Evolutionary conservation across 371 early-diverging fungal species (phyloP).

Genomic region (Mortierella sp.): DNA sequence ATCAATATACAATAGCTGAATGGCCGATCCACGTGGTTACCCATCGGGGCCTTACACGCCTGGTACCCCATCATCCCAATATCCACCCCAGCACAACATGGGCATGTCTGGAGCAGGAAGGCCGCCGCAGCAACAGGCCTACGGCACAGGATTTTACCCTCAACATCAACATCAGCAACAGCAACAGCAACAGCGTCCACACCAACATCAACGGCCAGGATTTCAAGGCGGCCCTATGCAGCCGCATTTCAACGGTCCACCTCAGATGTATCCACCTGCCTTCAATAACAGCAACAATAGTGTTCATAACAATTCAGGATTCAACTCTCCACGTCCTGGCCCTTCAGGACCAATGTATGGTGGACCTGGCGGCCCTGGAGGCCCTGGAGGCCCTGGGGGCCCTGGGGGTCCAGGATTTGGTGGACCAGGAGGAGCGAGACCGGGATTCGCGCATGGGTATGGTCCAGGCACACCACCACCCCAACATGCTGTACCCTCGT

Average conservation of each 20-base stretch:
- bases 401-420: neutral
- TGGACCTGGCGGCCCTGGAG: neutral
- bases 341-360: slow-evolving; percentile 14
- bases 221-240: slow-evolving; percentile 23
- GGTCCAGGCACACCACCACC: slow-evolving; percentile 25
- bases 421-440: slow-evolving; percentile 12
- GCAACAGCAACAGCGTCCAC: neutral
- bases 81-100: slow-evolving; percentile 27
- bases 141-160: slow-evolving; percentile 10
- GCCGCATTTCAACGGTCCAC: slow-evolving; percentile 14
- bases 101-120: slow-evolving; percentile 22
- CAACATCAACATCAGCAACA: slow-evolving; percentile 10
- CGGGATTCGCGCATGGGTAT: slow-evolving; percentile 20
- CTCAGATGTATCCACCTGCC: slow-evolving; percentile 14
- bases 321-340: slow-evolving; percentile 15
- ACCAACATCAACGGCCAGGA: slow-evolving; percentile 21
- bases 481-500: slow-evolving; percentile 14
- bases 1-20: slow-evolving; percentile 1
- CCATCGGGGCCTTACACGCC: slow-evolving; percentile 20
- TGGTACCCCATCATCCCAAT: slow-evolving; percentile 12
- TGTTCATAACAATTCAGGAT: slow-evolving; percentile 9
- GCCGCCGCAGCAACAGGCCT: slow-evolving; percentile 18
- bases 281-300: slow-evolving; percentile 22
- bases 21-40: slow-evolving; percentile 34
- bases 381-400: no score